Base-by-base conservation (phyloP, 805 yeast species). In the Saturnispora besseyi region DNA sequence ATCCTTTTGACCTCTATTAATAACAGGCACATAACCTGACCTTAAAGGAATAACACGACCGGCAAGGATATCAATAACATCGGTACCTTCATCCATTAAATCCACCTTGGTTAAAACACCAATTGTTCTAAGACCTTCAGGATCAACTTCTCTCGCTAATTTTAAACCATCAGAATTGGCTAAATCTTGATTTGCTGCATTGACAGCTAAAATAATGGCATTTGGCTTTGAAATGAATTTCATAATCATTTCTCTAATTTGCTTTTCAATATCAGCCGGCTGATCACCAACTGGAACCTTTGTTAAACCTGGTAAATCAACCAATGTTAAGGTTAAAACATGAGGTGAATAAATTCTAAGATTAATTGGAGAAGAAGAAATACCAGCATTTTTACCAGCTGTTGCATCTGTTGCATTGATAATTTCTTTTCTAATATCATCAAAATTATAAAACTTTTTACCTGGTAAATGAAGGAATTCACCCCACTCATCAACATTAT, bases 271-370 rank as follows among this genome's bases (percentile, higher is more conserved):
- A 67, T 93, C 99, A 60, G 86, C 84, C 49, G 99, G 99, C 70
- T 93, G 99, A 70, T 93, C 99, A 45, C 99, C 99, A 50, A 93
- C 96, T 4, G 99, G 99, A 36, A 93, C 99, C 66, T 93, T 93
- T 38, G 99, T 93, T 62, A 93, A 78, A 53, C 99, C 99, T 9
- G 99, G 99, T 61, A 93, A 77, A 70, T 93, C 99, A 38, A 93
- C 97, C 60, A 93, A 76, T 7, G 99, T 93, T 64, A 91, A 78
- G 18, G 96, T 90, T 56, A 91, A 74, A 43, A 91, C 98, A 59
- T 88, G 89, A 22, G 99, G 98, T 26, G 96, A 88, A 68, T 78
- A 90, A 53, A 93, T 84, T 65, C 96, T 82, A 64, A 93, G 75
- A 68, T 93, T 91, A 65, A 93, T 93, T 42, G 99, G 99, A 15